Conservation (phyloP, 352 stramenopile species). For the Pythium sukuiense region DNA sequence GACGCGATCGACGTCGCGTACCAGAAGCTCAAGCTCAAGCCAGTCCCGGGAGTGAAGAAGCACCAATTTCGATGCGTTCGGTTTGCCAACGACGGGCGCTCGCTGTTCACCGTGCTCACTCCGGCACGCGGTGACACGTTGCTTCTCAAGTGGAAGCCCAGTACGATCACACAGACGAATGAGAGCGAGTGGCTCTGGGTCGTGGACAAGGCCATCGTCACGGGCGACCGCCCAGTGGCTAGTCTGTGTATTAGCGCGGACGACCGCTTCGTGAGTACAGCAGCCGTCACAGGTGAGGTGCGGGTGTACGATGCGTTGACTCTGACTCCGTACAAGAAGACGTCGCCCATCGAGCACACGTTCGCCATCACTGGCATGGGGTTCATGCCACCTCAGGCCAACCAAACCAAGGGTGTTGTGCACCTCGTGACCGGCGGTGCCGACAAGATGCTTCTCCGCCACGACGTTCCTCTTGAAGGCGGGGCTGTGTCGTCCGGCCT, state of each 20-base stretch:
- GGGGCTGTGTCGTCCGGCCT: conserved; percentile 50
- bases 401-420: conserved; percentile 31
- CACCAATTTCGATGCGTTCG: conserved; percentile 82
- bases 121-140: conserved; percentile 74
- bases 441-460: conserved; percentile 72
- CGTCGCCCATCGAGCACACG: conserved; percentile 58
- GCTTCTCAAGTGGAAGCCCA: conserved; percentile 78
- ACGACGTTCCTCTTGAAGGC: conserved; percentile 58
- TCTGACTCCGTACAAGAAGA: conserved; percentile 54
- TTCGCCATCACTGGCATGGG: conserved; percentile 87
- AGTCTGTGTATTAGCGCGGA: conserved; percentile 79
- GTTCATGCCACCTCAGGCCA: conserved; percentile 44
- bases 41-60: conserved; percentile 45
- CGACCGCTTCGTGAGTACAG: conserved; percentile 68
- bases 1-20: conserved; percentile 68
- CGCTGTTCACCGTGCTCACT: conserved; percentile 75
- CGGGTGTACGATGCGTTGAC: conserved; percentile 54
- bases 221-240: conserved; percentile 69
- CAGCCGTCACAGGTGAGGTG: conserved; percentile 72
- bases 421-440: conserved; percentile 72
- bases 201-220: conserved; percentile 49
- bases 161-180: conserved; percentile 66
- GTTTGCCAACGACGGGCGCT: conserved; percentile 67
- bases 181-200: conserved; percentile 73
- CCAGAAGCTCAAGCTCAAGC: conserved; percentile 49